Evolutionary conservation across 108 stramenopile species (phyloP).

Genomic region (Nannochloropsis gaditana): DNA sequence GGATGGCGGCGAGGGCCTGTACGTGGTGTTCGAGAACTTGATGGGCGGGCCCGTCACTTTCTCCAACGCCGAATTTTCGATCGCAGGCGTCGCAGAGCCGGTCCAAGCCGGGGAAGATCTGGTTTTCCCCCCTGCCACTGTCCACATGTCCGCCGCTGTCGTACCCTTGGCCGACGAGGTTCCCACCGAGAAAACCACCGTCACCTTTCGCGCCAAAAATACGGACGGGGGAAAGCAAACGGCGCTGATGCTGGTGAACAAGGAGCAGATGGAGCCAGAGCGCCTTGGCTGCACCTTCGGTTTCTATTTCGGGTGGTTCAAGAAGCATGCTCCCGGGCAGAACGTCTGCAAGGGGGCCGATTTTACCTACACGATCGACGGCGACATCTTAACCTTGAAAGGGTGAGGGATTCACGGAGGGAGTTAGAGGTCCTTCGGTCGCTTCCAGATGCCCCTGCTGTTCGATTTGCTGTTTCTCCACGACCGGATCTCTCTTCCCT

Average conservation of each 20-base stretch:
- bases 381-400: neutral
- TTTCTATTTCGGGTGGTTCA: constrained; percentile 3
- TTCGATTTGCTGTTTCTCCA: too few relatives aligned
- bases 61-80: neutral
- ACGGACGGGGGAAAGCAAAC: neutral
- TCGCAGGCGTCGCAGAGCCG: neutral
- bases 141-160: neutral
- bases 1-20: neutral
- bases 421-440: too few relatives aligned
- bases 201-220: neutral
- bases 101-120: neutral
- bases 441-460: too few relatives aligned
- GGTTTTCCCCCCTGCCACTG: neutral
- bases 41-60: neutral
- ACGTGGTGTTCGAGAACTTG: neutral
- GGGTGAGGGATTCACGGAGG: neutral
- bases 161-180: neutral
- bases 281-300: neutral
- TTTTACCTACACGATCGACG: neutral
- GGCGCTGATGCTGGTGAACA: neutral
- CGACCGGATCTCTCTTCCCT: too few relatives aligned
- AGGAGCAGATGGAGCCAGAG: neutral
- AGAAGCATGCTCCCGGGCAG: neutral
- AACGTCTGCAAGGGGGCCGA: neutral
- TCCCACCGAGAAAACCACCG: neutral